Percentiles rank a stretch among this genome's conserved stretches.
Evolutionary conservation across 2,329 filamentous ascomycete genomes (phyloP).

Genomic region (Cladosporium sp.): DNA sequence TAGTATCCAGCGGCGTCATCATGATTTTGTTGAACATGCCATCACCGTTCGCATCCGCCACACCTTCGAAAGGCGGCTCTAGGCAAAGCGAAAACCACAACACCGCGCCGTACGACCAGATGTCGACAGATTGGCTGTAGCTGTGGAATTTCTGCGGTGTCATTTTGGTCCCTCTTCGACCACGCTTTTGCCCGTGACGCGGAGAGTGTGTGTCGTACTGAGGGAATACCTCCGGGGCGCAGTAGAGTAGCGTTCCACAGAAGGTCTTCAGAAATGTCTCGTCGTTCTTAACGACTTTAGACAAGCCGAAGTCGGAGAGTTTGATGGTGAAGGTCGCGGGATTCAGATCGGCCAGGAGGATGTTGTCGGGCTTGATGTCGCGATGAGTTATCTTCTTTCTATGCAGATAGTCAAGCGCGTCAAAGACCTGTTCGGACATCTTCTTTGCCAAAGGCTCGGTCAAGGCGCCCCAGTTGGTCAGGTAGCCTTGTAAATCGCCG

Average conservation of each 20-base stretch:
- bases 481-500: constrained; percentile 76
- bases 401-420: constrained; percentile 83
- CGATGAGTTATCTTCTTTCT: constrained; percentile 87
- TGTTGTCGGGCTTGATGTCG: constrained; percentile 99
- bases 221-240: constrained; percentile 93
- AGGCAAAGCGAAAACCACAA: constrained; percentile 81
- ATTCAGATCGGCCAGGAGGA: constrained; percentile 69
- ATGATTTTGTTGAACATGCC: constrained; percentile 85
- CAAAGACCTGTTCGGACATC: constrained; percentile 72
- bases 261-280: constrained; percentile 95
- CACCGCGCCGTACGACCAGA: constrained; percentile 94
- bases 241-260: constrained; percentile 92
- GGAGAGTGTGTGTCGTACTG: constrained; percentile 66
- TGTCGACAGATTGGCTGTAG: constrained; percentile 89
- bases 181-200: constrained; percentile 54
- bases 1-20: constrained; percentile 65
- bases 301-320: constrained; percentile 92
- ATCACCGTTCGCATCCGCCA: constrained; percentile 69
- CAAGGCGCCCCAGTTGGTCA: constrained; percentile 60
- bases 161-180: constrained; percentile 46
- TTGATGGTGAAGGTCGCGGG: constrained; percentile 70
- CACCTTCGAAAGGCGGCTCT: constrained; percentile 75
- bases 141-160: constrained; percentile 49
- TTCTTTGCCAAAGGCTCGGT: constrained; percentile 64
- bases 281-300: constrained; percentile 79